These are phyloP conservation scores for Saccharomycopsis sp. DNA, from an alignment of 805 yeast species.

Conservation along the genomic window DNA sequence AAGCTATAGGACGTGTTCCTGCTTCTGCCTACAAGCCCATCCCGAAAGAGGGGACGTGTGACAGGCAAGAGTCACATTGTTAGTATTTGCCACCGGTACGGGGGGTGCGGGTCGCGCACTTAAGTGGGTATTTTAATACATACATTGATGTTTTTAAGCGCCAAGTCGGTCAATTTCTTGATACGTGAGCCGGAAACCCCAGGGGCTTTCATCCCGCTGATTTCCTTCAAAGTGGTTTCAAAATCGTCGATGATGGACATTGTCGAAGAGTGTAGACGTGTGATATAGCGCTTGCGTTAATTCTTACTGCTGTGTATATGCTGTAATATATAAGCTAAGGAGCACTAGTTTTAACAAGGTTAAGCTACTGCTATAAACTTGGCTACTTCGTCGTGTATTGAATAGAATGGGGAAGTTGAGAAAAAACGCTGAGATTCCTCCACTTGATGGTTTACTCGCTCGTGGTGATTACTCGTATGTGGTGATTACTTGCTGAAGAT, in stretches of 20 bases:
- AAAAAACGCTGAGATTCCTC: too few species aligned
- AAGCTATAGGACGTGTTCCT: constrained; percentile 24
- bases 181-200: constrained; percentile 97
- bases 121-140: too few species aligned
- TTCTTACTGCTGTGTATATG: not conserved
- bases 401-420: not conserved
- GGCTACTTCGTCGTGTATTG: not conserved
- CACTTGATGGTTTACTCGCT: too few species aligned
- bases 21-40: not conserved
- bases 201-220: constrained; percentile 59
- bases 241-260: constrained; percentile 31
- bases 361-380: not conserved
- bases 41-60: too few species aligned
- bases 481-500: too few species aligned
- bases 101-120: too few species aligned
- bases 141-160: constrained; percentile 55
- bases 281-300: too few species aligned
- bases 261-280: too few species aligned
- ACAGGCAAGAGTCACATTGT: too few species aligned
- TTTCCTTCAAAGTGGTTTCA: constrained; percentile 36
- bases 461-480: too few species aligned
- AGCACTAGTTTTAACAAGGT: not conserved
- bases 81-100: not conserved
- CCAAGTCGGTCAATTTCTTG: constrained; percentile 73
- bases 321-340: not conserved